phyloP scores from a whole-genome alignment of 1,284 basidiomycete species.

The Uromyces viciae-fabae region DNA sequence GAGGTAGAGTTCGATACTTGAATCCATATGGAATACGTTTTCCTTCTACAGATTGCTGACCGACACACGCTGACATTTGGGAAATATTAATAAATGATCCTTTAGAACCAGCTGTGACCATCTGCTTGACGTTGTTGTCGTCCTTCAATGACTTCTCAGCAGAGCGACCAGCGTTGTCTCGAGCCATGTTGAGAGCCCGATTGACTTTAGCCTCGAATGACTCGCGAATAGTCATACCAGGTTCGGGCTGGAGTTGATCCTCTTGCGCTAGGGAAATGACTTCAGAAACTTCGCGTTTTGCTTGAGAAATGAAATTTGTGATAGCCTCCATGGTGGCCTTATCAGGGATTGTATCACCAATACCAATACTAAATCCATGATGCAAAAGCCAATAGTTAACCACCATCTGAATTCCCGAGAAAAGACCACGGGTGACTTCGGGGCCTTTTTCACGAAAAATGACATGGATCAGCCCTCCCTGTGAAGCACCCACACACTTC shows the following conservation, averaged over 20 bases:
- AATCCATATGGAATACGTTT: constrained; percentile 98
- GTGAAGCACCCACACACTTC: constrained; percentile 91
- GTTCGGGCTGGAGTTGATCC: constrained; percentile 76
- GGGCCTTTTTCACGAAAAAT: constrained; percentile 97
- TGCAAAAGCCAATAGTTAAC: constrained; percentile 99
- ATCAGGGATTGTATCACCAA: constrained; percentile 97
- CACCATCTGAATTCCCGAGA: constrained; percentile 88
- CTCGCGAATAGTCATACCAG: constrained; percentile 99
- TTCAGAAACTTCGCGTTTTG: constrained; percentile 69
- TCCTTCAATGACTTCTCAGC: constrained; percentile 95
- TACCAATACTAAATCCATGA: constrained; percentile 97
- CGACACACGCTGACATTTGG: constrained; percentile 99
- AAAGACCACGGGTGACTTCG: constrained; percentile 83
- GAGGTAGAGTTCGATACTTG: constrained; percentile 89
- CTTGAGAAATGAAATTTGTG: constrained; percentile 73
- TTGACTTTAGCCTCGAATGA: constrained; percentile 93
- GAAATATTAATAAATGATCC: constrained; percentile 98
- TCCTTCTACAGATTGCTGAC: constrained; percentile 96
- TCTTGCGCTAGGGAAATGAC: constrained; percentile 75
- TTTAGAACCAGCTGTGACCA: constrained; percentile 98
- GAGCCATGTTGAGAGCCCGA: constrained; percentile 85
- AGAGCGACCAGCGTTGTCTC: constrained; percentile 89
- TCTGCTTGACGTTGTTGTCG: constrained; percentile 99
- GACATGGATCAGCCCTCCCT: constrained; percentile 92
- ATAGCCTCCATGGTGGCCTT: constrained; percentile 80